Evolutionary conservation across 306 rosid genomes (phyloP), one percentile per base, ranked within the genome.

Genomic region (Carpinus fangiana): DNA sequence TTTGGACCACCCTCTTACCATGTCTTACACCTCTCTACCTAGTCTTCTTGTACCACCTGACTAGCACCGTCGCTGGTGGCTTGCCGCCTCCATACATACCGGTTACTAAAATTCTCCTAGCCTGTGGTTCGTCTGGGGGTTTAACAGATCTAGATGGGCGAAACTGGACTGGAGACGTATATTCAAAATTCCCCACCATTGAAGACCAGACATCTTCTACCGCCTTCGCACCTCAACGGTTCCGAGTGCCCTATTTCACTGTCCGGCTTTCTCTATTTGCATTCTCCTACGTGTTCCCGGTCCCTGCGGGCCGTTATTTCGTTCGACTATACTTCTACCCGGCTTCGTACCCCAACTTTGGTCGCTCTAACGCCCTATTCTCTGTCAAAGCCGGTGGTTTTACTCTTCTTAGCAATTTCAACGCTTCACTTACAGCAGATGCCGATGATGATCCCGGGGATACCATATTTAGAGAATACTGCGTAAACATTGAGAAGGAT

Each of bases 261-360:
- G 86, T 82, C 34, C 60, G 90, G 18, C 60, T 86, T 18, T 86
- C 84, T 76, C 8, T 1, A 7, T 86, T 82, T 31, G 31, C 18
- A 7, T 87, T 87, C 80, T 73, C 82, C 46, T 87, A 87, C 80
- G 81, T 1, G 12, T 81, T 84, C 76, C 70, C 79, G 38, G 46
- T 79, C 36, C 81, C 79, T 4, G 21, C 88, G 2, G 81, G 90
- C 53, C 82, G 80, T 2, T 84, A 87, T 53, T 87, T 81, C 78
- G 18, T 87, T 11, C 86, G 88, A 21, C 81, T 87, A 31, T 76
- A 87, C 43, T 87, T 87, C 81, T 76, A 68, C 67, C 79, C 88
- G 9, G 59, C 84, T 73, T 55, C 82, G 0, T 87, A 76, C 65
- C 46, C 28, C 78, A 21, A 70, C 7, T 60, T 76, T 11, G 68